These are phyloP conservation scores for Hypoxylon sp. DNA, from an alignment of 2,329 filamentous ascomycete species.

Conservation along the genomic window DNA sequence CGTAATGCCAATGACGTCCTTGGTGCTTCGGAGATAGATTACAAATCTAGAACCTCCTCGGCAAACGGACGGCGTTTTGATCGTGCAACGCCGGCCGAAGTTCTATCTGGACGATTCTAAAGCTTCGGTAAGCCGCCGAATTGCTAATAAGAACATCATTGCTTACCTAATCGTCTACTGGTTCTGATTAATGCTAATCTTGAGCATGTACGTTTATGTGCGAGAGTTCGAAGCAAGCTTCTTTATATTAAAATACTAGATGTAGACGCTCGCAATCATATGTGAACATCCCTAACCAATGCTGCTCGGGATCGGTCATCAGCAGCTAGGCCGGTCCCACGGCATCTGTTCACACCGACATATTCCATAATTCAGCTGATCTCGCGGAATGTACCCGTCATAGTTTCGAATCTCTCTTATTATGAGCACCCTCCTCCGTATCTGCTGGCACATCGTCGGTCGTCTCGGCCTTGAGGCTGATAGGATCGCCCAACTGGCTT, in stretches of 20 bases:
- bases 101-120: background rate
- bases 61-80: conserved; percentile 1
- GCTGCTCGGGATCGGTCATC: conserved; percentile 3
- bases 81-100: conserved; percentile 4
- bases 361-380: background rate
- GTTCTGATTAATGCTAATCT: conserved; percentile 1
- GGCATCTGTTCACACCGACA: conserved; percentile 11
- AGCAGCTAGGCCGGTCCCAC: background rate
- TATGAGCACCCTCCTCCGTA: conserved; percentile 40
- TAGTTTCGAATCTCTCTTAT: conserved; percentile 46
- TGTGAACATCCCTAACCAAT: too few relatives aligned
- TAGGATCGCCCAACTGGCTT: conserved; percentile 45
- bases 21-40: conserved; percentile 12
- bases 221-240: background rate
- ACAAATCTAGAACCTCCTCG: conserved; percentile 21
- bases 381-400: conserved; percentile 26
- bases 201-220: background rate
- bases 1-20: conserved; percentile 14
- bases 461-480: conserved; percentile 45
- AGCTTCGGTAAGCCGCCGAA: conserved; percentile 1
- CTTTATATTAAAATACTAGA: background rate
- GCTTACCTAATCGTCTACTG: conserved; percentile 7
- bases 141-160: background rate
- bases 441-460: conserved; percentile 37
- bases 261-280: background rate